Base-by-base conservation (phyloP, 352 stramenopile species). In the Globisporangium canariense region DNA sequence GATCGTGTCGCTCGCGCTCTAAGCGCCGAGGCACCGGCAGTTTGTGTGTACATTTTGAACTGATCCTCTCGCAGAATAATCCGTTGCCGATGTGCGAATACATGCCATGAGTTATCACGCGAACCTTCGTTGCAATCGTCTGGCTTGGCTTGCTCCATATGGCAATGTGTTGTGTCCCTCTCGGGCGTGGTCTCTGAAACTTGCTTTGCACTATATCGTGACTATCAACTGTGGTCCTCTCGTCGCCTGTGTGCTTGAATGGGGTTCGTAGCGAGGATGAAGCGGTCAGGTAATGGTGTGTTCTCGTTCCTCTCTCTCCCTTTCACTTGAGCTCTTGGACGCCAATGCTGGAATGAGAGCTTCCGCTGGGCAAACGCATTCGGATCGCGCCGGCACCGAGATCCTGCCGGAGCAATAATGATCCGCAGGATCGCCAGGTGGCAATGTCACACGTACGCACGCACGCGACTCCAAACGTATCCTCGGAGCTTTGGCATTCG, bases 41-140 rank as follows among this genome's bases (percentile, higher is more conserved):
- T 50, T 50, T 36, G 36, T 60, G 54, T 60, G 36, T 60, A 50
- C 54, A 60, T 60, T 60, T 59, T 60, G 54, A 50, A 34, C 30
- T 60, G 36, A 56, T 60, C 25, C 40, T 60, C 4, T 34, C 20
- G 34, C 53, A 46, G 34, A 32, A 34, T 36, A 60, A 47, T 36
- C 32, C 53, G 53, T 60, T 60, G 34, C 34, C 32, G n/a, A 34
- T 60, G 38, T 60, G 32, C 22, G 53, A 60, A 49, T 60, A 60
- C 53, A 60, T 25, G 50, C 50, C 49, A 56, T 56, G 50, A 56
- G 50, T 56, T 56, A 56, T 56, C 28, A 14, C 50, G 18, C 14
- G 32, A 55, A 18, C n/a, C 4, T 55, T 55, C 25, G 25, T 28
- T 28, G 25, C 25, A 28, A 28, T 28, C 25, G 25, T 28, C 2